Evolutionary conservation across 2,329 filamentous ascomycete genomes (phyloP), one percentile per base, ranked within the genome.

Genomic region (Fusarium oxysporum): DNA sequence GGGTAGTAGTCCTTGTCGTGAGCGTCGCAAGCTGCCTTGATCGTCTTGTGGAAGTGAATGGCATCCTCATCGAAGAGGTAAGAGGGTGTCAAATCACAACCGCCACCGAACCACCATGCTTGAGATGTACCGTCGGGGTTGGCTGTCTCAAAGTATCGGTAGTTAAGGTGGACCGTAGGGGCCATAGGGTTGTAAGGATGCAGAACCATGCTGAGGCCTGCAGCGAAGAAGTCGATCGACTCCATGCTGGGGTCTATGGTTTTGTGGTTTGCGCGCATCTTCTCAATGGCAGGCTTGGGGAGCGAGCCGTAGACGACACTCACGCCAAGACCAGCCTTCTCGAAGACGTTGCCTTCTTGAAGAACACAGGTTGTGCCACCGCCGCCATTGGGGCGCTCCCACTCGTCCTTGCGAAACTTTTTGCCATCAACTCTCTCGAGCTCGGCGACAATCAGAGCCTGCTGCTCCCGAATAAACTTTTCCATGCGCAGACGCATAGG

Each of bases 401-500:
- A 99, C 73, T 92, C 92, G 84, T 99, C 96, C 67, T 91, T 86
- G 67, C 89, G 89, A 85, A 99, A 99, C 74, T 90, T 88, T 72
- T 89, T 90, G 65, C 94, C 95, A 79, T 98, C 96, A 47, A 98
- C 86, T 76, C 91, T 88, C 81, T 97, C 92, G 28, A 99, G 89
- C 64, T 92, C 94, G 62, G 89, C 86, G 33, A 98, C 92, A 66
- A 99, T 99, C 71, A 92, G 89, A 77, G 93, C 89, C 80, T 99
- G 96, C 78, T 98, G 94, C 77, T 95, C 90, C 82, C 96, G 96
- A 83, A 98, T 97, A 81, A 98, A 93, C 78, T 93, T 91, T 84
- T 99, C 96, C 96, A 99, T 98, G 72, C 96, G 94, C 65, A 99
- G 88, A 62, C 96, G 95, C 96, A 99, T 98, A 4, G 96, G 95